A percentile compares a stretch with the other conserved stretches of the same genome.
Conservation (phyloP, 73 alveolate genomes). For the Paramecium biaurelia region DNA sequence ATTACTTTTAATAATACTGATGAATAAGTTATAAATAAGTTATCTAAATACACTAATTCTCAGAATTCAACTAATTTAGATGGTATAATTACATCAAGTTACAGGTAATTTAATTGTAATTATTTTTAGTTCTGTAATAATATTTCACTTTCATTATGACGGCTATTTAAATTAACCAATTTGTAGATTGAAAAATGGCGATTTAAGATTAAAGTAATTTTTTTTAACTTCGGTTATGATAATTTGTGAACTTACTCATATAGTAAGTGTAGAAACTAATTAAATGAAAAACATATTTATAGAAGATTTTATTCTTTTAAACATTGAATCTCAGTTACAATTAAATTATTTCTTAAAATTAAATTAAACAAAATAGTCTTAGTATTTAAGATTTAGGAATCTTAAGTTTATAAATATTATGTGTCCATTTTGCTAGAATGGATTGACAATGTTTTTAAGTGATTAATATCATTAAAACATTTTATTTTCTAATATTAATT, state of each 20-base stretch:
- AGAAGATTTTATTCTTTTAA: background rate
- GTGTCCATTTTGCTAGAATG: background rate
- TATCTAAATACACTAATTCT: background rate
- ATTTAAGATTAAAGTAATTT: background rate
- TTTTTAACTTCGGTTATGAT: background rate
- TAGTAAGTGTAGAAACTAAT: background rate
- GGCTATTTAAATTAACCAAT: background rate
- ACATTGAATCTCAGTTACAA: background rate
- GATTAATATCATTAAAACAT: background rate
- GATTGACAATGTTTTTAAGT: background rate
- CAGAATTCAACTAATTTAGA: background rate
- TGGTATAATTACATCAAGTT: background rate
- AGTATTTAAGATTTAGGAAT: background rate
- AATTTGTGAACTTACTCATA: background rate
- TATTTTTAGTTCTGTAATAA: background rate
- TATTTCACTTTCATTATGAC: background rate
- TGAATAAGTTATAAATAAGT: background rate
- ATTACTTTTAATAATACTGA: background rate
- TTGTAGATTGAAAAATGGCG: background rate
- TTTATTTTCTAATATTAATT: background rate
- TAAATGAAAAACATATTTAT: background rate
- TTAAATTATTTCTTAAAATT: background rate
- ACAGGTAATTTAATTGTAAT: background rate
- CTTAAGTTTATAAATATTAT: background rate
- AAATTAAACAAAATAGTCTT: background rate